Conservation (phyloP, 2,329 filamentous ascomycete genomes). For the Scedosporium apiospermum region DNA sequence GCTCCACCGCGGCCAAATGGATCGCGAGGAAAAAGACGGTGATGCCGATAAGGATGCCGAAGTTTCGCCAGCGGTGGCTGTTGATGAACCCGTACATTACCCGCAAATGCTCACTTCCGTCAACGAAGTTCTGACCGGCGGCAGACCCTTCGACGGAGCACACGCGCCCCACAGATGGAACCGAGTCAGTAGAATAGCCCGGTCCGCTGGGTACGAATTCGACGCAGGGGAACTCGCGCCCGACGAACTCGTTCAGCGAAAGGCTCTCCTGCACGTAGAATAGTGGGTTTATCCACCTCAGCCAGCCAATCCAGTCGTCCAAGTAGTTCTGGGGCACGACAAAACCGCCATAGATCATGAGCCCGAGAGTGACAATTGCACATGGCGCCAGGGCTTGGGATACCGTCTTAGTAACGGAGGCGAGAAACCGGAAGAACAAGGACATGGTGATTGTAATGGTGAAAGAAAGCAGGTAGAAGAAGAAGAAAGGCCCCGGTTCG, state of each 20-base stretch:
- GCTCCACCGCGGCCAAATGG: constrained; percentile 42
- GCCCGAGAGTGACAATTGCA: constrained; percentile 39
- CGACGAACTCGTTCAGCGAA: constrained; percentile 16
- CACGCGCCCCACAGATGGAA: constrained; percentile 21
- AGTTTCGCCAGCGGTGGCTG: constrained; percentile 50
- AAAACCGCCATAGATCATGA: constrained; percentile 47
- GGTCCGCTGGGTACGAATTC: constrained; percentile 12
- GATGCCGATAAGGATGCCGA: constrained; percentile 52
- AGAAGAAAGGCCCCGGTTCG: constrained; percentile 52
- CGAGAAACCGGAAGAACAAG: constrained; percentile 47
- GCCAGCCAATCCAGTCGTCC: constrained; percentile 36
- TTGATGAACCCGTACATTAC: constrained; percentile 36
- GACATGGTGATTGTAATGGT: constrained; percentile 52
- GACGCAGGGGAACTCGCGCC: constrained; percentile 23
- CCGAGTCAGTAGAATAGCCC: constrained; percentile 17
- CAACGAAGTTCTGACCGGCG: constrained; percentile 31
- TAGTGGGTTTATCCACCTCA: constrained; percentile 54
- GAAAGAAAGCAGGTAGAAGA: constrained; percentile 54
- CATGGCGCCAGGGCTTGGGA: constrained; percentile 40
- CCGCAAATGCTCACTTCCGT: constrained; percentile 37
- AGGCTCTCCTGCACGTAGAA: constrained; percentile 35
- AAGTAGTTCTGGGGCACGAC: constrained; percentile 27
- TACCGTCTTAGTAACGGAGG: constrained; percentile 34
- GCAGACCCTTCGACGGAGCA: constrained; percentile 39
- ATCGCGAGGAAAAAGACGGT: constrained; percentile 34